Evolutionary conservation across 805 yeast species (phyloP).

Genomic region (Komagataella ulmi): DNA sequence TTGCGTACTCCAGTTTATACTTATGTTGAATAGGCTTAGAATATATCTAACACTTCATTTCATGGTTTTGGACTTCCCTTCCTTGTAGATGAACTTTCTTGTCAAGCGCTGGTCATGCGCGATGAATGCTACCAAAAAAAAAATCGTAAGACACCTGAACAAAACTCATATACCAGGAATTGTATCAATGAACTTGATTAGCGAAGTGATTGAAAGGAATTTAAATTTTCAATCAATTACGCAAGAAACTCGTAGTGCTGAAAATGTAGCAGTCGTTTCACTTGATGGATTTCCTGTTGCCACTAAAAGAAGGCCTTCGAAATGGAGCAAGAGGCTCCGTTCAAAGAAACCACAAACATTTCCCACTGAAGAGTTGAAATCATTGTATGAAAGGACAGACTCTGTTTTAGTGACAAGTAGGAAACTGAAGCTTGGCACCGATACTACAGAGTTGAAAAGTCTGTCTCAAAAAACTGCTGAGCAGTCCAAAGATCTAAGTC

Average conservation of each 20-base stretch:
- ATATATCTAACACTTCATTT: background rate
- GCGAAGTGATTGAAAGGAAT: background rate
- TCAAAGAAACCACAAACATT: background rate
- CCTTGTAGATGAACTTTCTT: background rate
- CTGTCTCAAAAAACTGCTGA: too few species aligned
- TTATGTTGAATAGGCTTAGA: background rate
- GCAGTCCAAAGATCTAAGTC: too few species aligned
- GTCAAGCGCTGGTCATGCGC: background rate
- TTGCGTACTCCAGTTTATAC: background rate
- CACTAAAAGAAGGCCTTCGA: slow-evolving; percentile 24
- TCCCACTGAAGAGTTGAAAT: background rate
- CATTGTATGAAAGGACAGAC: too few species aligned
- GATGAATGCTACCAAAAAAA: background rate
- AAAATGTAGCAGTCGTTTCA: background rate
- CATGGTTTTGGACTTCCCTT: background rate
- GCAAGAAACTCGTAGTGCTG: background rate
- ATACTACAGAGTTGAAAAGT: too few species aligned
- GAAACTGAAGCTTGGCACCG: too few species aligned
- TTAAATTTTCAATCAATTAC: background rate
- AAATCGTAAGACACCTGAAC: too few species aligned
- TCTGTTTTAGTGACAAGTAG: too few species aligned
- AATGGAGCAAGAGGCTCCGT: slow-evolving; percentile 20
- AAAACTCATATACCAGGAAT: too few species aligned
- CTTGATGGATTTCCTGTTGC: slow-evolving; percentile 17
- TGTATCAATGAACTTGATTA: background rate